phyloP scores from a whole-genome alignment of 2,329 filamentous ascomycete species.

The Xylariaceae sp. region DNA sequence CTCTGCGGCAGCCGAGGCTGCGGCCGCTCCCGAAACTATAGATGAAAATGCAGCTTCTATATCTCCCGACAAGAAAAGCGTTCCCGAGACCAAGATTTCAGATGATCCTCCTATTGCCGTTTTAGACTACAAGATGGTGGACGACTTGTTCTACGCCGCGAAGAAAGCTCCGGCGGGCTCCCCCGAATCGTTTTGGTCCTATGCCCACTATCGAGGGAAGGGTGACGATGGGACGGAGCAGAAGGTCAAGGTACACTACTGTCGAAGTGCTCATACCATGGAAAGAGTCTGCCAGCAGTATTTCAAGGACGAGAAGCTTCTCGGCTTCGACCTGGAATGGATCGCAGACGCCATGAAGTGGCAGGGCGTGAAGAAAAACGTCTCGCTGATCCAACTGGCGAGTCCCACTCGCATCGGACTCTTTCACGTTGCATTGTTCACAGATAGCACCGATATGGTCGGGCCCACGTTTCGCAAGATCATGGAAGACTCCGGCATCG shows the following conservation, averaged over 20 bases:
- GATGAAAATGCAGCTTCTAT: conserved; percentile 2
- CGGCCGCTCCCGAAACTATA: neutral
- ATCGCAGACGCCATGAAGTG: conserved; percentile 51
- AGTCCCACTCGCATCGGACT: conserved; percentile 75
- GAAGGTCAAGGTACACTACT: conserved; percentile 75
- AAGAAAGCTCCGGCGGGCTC: conserved; percentile 48
- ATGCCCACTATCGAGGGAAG: conserved; percentile 66
- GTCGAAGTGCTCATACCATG: conserved; percentile 65
- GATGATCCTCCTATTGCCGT: conserved; percentile 41
- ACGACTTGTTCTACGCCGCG: conserved; percentile 51
- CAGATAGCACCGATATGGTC: conserved; percentile 60
- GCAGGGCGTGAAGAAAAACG: conserved; percentile 63
- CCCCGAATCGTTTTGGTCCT: conserved; percentile 65
- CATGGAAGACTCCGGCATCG: conserved; percentile 69
- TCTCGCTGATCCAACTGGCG: conserved; percentile 83
- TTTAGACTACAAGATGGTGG: conserved; percentile 51
- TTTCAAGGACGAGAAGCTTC: conserved; percentile 68
- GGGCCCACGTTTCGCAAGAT: conserved; percentile 70
- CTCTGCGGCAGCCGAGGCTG: neutral
- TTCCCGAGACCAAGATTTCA: conserved; percentile 9
- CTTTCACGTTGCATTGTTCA: conserved; percentile 75
- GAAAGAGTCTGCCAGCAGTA: conserved; percentile 66
- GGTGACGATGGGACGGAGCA: conserved; percentile 45
- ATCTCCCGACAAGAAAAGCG: conserved; percentile 15
- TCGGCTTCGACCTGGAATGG: conserved; percentile 96